phyloP scores from a whole-genome alignment of 2,329 filamentous ascomycete genomes.

The Colletotrichum sp. region DNA sequence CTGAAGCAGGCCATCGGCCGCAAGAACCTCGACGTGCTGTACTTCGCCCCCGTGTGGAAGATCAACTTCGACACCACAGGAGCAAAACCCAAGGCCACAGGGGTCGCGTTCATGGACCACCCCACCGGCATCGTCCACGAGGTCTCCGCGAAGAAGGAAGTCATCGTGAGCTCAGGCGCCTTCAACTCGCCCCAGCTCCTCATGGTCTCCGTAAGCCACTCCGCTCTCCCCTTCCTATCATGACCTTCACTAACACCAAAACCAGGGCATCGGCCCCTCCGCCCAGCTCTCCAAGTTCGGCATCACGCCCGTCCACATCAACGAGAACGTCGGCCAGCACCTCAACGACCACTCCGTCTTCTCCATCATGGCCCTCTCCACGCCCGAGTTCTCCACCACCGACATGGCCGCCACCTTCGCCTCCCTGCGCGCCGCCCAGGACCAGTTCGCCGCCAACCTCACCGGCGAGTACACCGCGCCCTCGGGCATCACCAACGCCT shows the following conservation, averaged over 20 bases:
- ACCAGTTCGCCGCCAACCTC: constrained; percentile 26
- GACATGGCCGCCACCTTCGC: constrained; percentile 24
- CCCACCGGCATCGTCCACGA: constrained; percentile 21
- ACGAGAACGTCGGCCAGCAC: constrained; percentile 28
- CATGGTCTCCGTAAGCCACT: constrained; percentile 19
- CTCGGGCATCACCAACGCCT: constrained; percentile 28
- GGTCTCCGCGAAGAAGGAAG: constrained; percentile 21
- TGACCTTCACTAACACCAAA: background rate
- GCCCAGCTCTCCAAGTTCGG: constrained; percentile 23
- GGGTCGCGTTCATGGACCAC: constrained; percentile 29
- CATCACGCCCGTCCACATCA: constrained; percentile 26
- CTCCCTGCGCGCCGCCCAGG: constrained; percentile 22
- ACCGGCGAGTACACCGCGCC: constrained; percentile 27
- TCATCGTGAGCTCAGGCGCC: constrained; percentile 16
- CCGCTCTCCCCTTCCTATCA: background rate
- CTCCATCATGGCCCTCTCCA: constrained; percentile 29
- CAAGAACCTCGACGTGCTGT: constrained; percentile 28
- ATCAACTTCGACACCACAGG: constrained; percentile 19
- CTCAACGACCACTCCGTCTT: constrained; percentile 31
- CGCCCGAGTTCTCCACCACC: constrained; percentile 27
- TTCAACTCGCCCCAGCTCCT: constrained; percentile 22
- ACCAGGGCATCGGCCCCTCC: constrained; percentile 25
- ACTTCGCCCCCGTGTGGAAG: constrained; percentile 26
- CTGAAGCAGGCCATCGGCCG: constrained; percentile 23
- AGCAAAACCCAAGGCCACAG: constrained; percentile 24